Percentiles rank a stretch among this genome's conserved stretches.
phyloP scores from a whole-genome alignment of 1,284 basidiomycete genomes.

The Malassezia brasiliensis region DNA sequence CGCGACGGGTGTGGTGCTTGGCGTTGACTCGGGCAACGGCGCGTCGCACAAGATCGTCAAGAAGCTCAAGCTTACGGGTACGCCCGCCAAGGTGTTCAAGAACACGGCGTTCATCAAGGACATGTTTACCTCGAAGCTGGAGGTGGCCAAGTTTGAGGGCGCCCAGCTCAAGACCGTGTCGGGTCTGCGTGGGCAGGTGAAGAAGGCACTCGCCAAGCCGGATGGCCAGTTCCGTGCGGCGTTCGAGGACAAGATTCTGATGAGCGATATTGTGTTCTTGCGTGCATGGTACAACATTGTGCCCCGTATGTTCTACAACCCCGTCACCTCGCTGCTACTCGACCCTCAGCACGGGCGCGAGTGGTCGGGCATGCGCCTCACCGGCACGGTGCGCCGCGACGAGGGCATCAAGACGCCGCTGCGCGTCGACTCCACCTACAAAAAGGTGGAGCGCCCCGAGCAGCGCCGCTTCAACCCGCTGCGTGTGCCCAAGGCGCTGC shows the following conservation, averaged over 20 bases:
- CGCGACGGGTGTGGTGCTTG: constrained; percentile 87
- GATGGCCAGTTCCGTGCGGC: constrained; percentile 91
- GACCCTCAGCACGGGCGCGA: constrained; percentile 54
- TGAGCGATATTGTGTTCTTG: constrained; percentile 91
- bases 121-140: constrained; percentile 86
- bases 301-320: constrained; percentile 91
- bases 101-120: constrained; percentile 98
- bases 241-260: constrained; percentile 94
- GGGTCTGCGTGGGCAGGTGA: constrained; percentile 89
- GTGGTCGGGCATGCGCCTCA: constrained; percentile 75
- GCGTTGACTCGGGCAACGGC: constrained; percentile 59
- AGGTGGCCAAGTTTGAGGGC: constrained; percentile 97
- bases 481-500: constrained; percentile 75
- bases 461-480: constrained; percentile 79
- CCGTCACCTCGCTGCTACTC: constrained; percentile 74
- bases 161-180: constrained; percentile 90
- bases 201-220: constrained; percentile 85
- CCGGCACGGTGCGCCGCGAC: constrained; percentile 78
- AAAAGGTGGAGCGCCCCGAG: constrained; percentile 57
- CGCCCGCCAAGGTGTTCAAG: constrained; percentile 94
- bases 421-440: constrained; percentile 77
- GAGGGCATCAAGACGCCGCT: constrained; percentile 70
- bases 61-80: constrained; percentile 91
- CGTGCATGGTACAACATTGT: constrained; percentile 93
- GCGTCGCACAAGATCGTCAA: constrained; percentile 83